Evolutionary conservation across 176 grass and related monocot genomes (phyloP).

Genomic region (Hordeum marinum): DNA sequence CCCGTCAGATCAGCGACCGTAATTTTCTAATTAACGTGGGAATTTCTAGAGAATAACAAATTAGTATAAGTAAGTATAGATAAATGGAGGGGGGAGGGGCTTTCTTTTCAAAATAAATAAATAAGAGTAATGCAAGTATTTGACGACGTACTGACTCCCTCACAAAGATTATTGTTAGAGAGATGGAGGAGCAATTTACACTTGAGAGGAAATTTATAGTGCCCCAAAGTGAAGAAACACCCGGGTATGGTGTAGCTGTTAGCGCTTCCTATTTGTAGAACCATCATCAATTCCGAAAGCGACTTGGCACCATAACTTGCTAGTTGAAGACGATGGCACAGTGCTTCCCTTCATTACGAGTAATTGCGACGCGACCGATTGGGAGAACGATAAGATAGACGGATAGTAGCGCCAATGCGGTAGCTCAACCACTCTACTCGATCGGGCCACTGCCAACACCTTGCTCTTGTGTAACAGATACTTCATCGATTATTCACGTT

Average conservation of each 20-base stretch:
- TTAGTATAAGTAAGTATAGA: too few species aligned
- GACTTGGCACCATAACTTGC: background rate
- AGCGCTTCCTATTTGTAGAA: background rate
- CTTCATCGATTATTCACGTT: slow-evolving; percentile 18
- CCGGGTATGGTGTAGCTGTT: background rate
- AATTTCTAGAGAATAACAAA: too few species aligned
- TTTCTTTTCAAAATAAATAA: too few species aligned
- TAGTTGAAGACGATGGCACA: background rate
- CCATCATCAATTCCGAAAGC: background rate
- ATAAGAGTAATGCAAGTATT: too few species aligned
- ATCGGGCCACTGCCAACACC: background rate
- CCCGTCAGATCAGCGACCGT: too few species aligned
- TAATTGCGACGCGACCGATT: background rate
- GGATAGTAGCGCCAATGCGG: background rate
- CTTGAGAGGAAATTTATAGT: background rate
- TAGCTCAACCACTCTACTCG: background rate
- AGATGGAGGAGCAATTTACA: too few species aligned
- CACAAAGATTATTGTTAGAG: too few species aligned
- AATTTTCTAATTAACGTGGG: too few species aligned
- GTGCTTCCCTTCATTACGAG: background rate
- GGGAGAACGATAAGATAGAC: background rate
- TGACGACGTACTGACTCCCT: too few species aligned
- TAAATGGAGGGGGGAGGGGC: too few species aligned
- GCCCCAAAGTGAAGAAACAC: background rate
- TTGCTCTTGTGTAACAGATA: background rate